Evolutionary conservation across 148 eudicot genomes (phyloP).

Genomic region (Pouteria glomerata): DNA sequence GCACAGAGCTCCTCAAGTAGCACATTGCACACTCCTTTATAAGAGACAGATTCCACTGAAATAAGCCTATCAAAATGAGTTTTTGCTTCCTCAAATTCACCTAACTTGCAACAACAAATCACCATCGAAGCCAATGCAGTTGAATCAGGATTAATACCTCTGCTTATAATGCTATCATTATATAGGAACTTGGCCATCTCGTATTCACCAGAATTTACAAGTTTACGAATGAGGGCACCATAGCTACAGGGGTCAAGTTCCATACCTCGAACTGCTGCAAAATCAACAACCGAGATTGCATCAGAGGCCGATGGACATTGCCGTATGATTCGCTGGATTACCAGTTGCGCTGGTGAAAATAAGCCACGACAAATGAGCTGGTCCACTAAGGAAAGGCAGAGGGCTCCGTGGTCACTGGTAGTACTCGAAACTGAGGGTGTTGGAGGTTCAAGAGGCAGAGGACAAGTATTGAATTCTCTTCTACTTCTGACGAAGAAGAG

Average conservation of each 20-base stretch:
- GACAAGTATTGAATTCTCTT: background rate
- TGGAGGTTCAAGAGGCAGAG: background rate
- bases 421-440: background rate
- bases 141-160: conserved; percentile 18
- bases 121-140: conserved; percentile 26
- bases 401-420: background rate
- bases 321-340: background rate
- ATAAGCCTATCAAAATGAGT: conserved; percentile 27
- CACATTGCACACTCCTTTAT: conserved; percentile 20
- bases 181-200: conserved; percentile 28
- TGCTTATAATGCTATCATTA: conserved; percentile 11
- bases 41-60: background rate
- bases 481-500: background rate
- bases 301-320: background rate
- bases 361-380: conserved; percentile 1
- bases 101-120: conserved; percentile 29
- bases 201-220: conserved; percentile 26
- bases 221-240: conserved; percentile 18
- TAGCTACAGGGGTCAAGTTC: conserved; percentile 3
- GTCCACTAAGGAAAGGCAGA: background rate
- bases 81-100: conserved; percentile 37
- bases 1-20: conserved; percentile 19
- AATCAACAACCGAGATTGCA: background rate
- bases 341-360: background rate
- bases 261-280: background rate